Percentiles rank a stretch among this genome's conserved stretches.
Conservation (phyloP, 176 grass and related monocot species). For the Coix lacrymajobi region DNA sequence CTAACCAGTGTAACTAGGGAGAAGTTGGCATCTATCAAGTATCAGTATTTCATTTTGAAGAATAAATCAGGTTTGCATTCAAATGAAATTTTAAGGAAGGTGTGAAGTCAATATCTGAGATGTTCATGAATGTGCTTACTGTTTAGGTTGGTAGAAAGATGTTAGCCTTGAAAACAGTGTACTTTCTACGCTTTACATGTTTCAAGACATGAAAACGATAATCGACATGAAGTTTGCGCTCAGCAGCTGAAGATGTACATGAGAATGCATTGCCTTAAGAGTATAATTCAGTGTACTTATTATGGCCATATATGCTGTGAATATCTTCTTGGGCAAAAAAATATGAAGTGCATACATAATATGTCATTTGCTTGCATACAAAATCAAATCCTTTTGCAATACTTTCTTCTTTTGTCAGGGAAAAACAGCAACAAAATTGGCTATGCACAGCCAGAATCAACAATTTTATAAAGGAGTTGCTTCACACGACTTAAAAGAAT, state of each 20-base stretch:
- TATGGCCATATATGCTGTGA: neutral
- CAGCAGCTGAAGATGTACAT: neutral
- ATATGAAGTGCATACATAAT: neutral
- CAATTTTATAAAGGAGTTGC: neutral
- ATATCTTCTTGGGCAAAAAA: neutral
- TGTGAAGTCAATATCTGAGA: constrained; percentile 13
- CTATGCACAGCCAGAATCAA: neutral
- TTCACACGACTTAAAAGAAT: constrained; percentile 1
- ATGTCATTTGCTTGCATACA: neutral
- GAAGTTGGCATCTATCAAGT: neutral
- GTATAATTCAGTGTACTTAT: neutral
- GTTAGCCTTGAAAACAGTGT: no score
- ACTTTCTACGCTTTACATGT: neutral
- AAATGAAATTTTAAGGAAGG: neutral
- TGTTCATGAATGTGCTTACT: neutral
- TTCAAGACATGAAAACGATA: neutral
- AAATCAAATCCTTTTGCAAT: neutral
- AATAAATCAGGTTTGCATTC: neutral
- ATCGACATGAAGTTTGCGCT: neutral
- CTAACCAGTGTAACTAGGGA: neutral
- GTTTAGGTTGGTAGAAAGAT: neutral
- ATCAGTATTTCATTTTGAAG: neutral
- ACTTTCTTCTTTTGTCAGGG: neutral
- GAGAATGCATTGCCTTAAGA: neutral
- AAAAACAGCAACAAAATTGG: neutral